Evolutionary conservation across 768 basidiomycete species (phyloP).

Genomic region (Rhizopogon salebrosus): DNA sequence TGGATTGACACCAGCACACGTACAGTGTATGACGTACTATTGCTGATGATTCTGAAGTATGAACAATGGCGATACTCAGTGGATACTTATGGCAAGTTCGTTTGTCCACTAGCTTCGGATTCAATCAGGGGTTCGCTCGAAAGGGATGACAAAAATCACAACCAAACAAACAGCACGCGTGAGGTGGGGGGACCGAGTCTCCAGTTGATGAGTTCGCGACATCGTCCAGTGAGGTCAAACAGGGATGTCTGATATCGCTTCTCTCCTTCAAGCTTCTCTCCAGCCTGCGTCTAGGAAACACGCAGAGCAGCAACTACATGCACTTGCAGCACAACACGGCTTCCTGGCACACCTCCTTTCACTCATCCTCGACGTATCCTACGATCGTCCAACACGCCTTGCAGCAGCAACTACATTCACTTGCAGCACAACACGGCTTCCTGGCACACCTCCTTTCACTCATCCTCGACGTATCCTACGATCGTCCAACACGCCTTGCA

Average conservation of each 20-base stretch:
- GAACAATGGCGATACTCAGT: no score
- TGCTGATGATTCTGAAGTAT: no score
- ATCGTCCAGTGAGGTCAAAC: not conserved
- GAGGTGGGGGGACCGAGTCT: no score
- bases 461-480: constrained; percentile 59
- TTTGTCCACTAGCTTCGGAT: no score
- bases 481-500: constrained; percentile 72
- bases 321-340: constrained; percentile 64
- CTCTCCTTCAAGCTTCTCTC: constrained; percentile 68
- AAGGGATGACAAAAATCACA: no score
- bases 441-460: constrained; percentile 73
- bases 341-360: constrained; percentile 77
- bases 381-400: constrained; percentile 65
- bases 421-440: constrained; percentile 75
- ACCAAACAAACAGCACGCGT: no score
- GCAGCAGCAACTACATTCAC: constrained; percentile 63
- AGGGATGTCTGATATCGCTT: constrained; percentile 60
- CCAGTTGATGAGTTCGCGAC: not conserved
- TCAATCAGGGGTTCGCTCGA: no score
- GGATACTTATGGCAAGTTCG: no score
- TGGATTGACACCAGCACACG: no score
- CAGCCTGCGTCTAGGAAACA: constrained; percentile 65
- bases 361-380: constrained; percentile 66
- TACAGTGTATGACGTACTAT: no score
- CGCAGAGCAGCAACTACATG: constrained; percentile 73